Evolutionary conservation across 2,329 filamentous ascomycete species (phyloP).

Genomic region (Arthrobotrys musiformis): DNA sequence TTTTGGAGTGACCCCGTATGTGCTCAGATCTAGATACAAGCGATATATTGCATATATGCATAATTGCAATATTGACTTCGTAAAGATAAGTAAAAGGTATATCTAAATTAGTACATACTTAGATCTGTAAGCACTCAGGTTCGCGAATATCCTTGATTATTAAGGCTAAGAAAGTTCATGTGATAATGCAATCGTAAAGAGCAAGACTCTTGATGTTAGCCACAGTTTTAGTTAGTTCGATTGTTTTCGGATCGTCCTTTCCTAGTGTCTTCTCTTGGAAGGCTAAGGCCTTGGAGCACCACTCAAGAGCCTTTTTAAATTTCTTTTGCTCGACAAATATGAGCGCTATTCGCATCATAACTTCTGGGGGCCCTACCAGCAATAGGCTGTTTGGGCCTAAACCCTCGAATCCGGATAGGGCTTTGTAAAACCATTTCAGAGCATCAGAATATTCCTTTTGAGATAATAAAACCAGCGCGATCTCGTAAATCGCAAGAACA

Average conservation of each 20-base stretch:
- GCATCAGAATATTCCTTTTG: slow-evolving; percentile 18
- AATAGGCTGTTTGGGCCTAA: slow-evolving; percentile 23
- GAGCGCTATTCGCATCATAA: slow-evolving; percentile 23
- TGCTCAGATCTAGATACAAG: too few species aligned
- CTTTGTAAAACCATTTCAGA: not conserved
- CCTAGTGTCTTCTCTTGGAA: not conserved
- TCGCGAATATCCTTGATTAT: too few species aligned
- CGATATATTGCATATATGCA: too few species aligned
- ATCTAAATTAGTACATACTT: too few species aligned
- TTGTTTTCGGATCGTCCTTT: not conserved
- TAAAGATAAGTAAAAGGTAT: too few species aligned
- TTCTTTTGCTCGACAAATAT: slow-evolving; percentile 35
- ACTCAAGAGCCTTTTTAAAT: slow-evolving; percentile 36
- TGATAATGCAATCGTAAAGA: too few species aligned
- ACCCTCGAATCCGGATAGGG: slow-evolving; percentile 18
- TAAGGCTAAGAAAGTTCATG: too few species aligned
- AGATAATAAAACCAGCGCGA: not conserved
- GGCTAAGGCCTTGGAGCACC: slow-evolving; percentile 23
- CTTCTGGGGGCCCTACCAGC: slow-evolving; percentile 15
- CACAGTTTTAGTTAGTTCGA: too few species aligned
- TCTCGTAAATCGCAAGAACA: slow-evolving; percentile 19
- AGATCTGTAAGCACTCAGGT: too few species aligned
- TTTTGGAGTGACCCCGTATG: too few species aligned
- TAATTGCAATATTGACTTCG: too few species aligned
- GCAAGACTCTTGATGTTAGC: too few species aligned